Evolutionary conservation across 2,329 filamentous ascomycete genomes (phyloP), one percentile per base, ranked within the genome.

Genomic region (Gnomoniopsis sp.): DNA sequence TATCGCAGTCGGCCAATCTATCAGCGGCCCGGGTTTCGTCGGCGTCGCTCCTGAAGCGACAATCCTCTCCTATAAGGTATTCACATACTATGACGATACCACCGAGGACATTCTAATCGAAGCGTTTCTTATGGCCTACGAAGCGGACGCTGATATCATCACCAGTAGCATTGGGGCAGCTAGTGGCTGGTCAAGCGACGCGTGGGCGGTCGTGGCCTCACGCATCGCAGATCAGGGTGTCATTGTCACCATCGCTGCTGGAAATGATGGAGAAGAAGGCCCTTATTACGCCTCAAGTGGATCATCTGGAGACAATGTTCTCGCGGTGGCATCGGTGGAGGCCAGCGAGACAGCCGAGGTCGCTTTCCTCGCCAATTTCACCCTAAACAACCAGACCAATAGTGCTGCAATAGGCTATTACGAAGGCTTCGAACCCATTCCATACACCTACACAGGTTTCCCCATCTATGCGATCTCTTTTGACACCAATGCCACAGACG

Each of bases 1-100:
- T 10, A 71, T 71, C 34, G 64, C 69, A 34, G 67, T 64, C 6
- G 63, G 64, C 1, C 59, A 65, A 17, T 19, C 23, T 33, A 12
- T n/a, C 14, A 49, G 41, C 43, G 55, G 54, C 15, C 30, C 34
- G 3, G 15, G 46, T 11, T 62, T 59, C 14, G 53, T 56, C 17
- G 60, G 60, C 10, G 60, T 62, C n/a, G 60, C 60, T 21, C 60
- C 60, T 6, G 49, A 59, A 23, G 60, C 60, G n/a, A 62, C 58
- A 8, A 30, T 62, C 11, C 38, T 62, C 26, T 59, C 60, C 10
- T 62, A 59, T 38, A 62, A 62, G 26, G 53, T 62, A 36, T 62
- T 62, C 22, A 54, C 26, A 12, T 19, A 34, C 21, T 21, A 59
- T 10, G 60, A 59, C 34, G 53, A 38, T 30, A 59, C 60, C 11